Evolutionary conservation across 2,329 filamentous ascomycete genomes (phyloP), one percentile per base, ranked within the genome.

Genomic region (Septoria petroselini): DNA sequence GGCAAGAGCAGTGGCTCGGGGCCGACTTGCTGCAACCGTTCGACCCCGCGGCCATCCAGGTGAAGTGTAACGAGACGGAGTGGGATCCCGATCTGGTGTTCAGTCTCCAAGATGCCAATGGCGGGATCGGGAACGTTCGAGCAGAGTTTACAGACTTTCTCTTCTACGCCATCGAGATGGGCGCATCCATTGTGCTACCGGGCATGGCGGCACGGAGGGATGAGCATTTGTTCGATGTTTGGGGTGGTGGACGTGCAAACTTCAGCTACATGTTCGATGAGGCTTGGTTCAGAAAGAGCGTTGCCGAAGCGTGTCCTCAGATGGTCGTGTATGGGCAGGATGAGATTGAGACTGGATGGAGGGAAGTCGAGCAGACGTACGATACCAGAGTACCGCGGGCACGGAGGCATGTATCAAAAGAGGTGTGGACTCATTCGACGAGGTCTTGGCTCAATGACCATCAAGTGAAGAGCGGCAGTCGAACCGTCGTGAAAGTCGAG

Each of bases 141-240:
- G 74, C 73, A 51, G 67, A 68, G 11, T 62, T 72, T 23, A 59
- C 76, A 42, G 70, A 69, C 44, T 76, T 73, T 56, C 60, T 76
- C 11, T 68, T 72, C 33, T 69, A 73, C 44, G 72, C 72, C n/a
- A 76, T 76, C 19, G 71, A 75, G 62, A 69, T 71, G 41, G 74
- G 73, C 52, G 73, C 73, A 70, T 48, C 49, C 3, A 50, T 53
- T 14, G 12, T 53, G 9, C 18, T 53, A 14, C 51, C 51, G 7
- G 21, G 37, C 7, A 54, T 50, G 38, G 51, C 51, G 14, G 23
- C 40, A 9, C 47, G 51, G 11, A 39, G 30, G 6, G 39, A 46
- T 9, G 51, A 47, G 14, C 8, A 50, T 5, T 34, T 50, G 23
- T 34, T 18, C 12, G 42, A 50, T 39, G 29, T 50, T 7, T 30